Evolutionary conservation across 2,329 filamentous ascomycete genomes (phyloP).

Genomic region (Cladophialophora chaetospira): DNA sequence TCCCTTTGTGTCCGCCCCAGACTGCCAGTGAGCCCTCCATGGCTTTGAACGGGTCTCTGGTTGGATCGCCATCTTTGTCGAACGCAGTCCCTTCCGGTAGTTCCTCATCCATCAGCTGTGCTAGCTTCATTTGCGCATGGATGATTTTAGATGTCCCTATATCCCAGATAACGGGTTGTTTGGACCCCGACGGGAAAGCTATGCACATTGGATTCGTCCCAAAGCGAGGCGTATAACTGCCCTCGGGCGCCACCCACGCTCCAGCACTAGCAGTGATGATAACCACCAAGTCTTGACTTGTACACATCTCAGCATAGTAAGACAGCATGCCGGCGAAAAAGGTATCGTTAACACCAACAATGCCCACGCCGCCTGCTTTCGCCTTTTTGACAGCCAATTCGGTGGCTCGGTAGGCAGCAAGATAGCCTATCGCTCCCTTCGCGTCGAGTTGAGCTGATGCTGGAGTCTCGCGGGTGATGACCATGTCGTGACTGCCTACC

Average conservation of each 20-base stretch:
- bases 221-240: constrained; percentile 3
- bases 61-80: constrained; percentile 5
- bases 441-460: constrained; percentile 16
- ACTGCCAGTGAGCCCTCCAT: constrained; percentile 16
- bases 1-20: constrained; percentile 21
- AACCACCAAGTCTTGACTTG: constrained; percentile 8
- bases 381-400: constrained; percentile 17
- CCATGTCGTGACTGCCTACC: background rate
- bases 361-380: constrained; percentile 9
- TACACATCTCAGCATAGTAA: constrained; percentile 21
- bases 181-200: background rate
- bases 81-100: constrained; percentile 12
- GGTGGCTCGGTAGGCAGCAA: constrained; percentile 13
- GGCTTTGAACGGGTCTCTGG: constrained; percentile 9
- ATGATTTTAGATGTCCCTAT: constrained; percentile 22
- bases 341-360: constrained; percentile 11
- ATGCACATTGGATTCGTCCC: constrained; percentile 23
- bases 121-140: constrained; percentile 17
- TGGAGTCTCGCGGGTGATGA: constrained; percentile 1
- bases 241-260: constrained; percentile 21
- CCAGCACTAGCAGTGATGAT: constrained; percentile 10
- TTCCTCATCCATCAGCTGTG: background rate
- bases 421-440: constrained; percentile 13
- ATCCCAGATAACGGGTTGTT: constrained; percentile 22
- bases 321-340: constrained; percentile 20